Evolutionary conservation across 2,329 filamentous ascomycete genomes (phyloP).

Genomic region (Calonectria crousiana): DNA sequence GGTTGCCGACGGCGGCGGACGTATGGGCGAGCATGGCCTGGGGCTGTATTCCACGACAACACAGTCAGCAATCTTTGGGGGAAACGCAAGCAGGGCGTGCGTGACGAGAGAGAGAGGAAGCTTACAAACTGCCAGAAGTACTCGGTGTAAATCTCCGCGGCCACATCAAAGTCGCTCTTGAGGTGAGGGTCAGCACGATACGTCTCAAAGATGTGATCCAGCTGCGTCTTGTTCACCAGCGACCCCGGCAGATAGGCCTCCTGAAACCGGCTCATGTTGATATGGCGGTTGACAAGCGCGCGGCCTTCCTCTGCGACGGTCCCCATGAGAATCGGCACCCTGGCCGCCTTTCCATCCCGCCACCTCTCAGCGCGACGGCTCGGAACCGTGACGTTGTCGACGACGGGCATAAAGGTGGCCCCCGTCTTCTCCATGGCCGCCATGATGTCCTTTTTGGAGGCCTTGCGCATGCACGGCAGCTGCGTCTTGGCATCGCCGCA

Average conservation of each 20-base stretch:
- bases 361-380: slow-evolving; percentile 33
- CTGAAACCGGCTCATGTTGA: slow-evolving; percentile 37
- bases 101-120: no score
- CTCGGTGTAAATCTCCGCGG: slow-evolving; percentile 43
- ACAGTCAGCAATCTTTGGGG: slow-evolving; percentile 6
- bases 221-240: slow-evolving; percentile 24
- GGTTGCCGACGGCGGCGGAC: slow-evolving; percentile 30
- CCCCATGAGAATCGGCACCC: slow-evolving; percentile 42
- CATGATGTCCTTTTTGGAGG: slow-evolving; percentile 30
- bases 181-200: slow-evolving; percentile 31
- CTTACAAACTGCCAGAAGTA: slow-evolving; percentile 45
- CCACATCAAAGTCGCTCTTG: slow-evolving; percentile 41
- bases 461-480: slow-evolving; percentile 39
- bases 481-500: slow-evolving; percentile 25
- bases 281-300: slow-evolving; percentile 35
- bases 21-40: slow-evolving; percentile 39
- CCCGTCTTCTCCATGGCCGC: slow-evolving; percentile 21
- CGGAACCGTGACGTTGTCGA: slow-evolving; percentile 36
- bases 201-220: slow-evolving; percentile 27
- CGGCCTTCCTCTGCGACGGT: slow-evolving; percentile 43
- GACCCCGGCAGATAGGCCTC: slow-evolving; percentile 28
- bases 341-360: slow-evolving; percentile 28
- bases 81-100: no score
- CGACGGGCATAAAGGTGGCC: slow-evolving; percentile 27
- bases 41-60: slow-evolving; percentile 29